Evolutionary conservation across 768 basidiomycete species (phyloP).

Genomic region (Auricularia heimuer): DNA sequence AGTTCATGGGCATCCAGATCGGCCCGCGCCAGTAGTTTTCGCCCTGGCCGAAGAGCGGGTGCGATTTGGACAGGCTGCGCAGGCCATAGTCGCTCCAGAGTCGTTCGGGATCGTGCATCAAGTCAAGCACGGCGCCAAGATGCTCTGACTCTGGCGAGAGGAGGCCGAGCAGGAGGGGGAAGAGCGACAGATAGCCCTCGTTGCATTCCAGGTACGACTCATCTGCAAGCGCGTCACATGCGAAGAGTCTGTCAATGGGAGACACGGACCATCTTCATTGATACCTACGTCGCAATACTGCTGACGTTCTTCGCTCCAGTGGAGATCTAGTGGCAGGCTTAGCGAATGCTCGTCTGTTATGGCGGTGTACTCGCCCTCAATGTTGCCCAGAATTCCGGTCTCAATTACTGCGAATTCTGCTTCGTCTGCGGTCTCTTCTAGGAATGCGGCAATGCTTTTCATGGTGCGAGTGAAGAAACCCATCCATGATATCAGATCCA

Average conservation of each 20-base stretch:
- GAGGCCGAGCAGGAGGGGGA: conserved; percentile 82
- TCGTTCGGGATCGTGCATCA: conserved; percentile 69
- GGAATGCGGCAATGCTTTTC: conserved; percentile 77
- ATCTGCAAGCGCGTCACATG: conserved; percentile 37
- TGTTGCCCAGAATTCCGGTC: conserved; percentile 70
- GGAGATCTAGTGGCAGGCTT: conserved; percentile 50
- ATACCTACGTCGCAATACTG: conserved; percentile 93
- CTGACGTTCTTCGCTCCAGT: conserved; percentile 80
- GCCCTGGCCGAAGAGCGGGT: conserved; percentile 82
- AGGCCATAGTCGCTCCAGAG: conserved; percentile 90
- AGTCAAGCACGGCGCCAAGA: conserved; percentile 69
- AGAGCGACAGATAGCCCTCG: conserved; percentile 86
- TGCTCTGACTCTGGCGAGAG: conserved; percentile 70
- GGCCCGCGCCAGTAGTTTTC: conserved; percentile 98
- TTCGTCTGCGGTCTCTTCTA: conserved; percentile 79
- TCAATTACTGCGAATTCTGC: conserved; percentile 69
- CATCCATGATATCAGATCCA: conserved; percentile 95
- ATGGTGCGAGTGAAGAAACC: conserved; percentile 92
- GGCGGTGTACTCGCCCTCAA: conserved; percentile 50
- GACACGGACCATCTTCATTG: conserved; percentile 61
- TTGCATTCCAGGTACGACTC: conserved; percentile 89
- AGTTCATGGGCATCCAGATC: conserved; percentile 98
- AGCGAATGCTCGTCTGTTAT: conserved; percentile 1
- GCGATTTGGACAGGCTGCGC: conserved; percentile 77
- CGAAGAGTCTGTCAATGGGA: not conserved